Percentiles rank a stretch among this genome's conserved stretches.
Evolutionary conservation across 768 basidiomycete species (phyloP).

Genomic region (Macrolepiota albuminosa): DNA sequence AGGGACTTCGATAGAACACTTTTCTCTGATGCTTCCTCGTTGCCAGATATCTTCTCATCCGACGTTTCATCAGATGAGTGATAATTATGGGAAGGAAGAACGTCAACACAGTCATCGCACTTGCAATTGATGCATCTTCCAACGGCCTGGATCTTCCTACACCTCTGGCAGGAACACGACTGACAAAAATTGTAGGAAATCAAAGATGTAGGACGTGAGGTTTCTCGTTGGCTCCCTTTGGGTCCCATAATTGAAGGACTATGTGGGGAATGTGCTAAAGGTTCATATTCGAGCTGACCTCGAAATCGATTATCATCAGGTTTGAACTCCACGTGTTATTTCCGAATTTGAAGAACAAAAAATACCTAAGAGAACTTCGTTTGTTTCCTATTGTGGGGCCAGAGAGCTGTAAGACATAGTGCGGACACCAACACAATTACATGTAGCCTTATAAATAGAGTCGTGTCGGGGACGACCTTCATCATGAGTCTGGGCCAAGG

Average conservation of each 20-base stretch:
- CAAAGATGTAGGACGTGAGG: not conserved
- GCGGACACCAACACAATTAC: too few species aligned
- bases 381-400: too few species aligned
- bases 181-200: not conserved
- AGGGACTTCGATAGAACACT: too few species aligned
- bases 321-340: not conserved
- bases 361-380: too few species aligned
- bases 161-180: not conserved
- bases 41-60: too few species aligned
- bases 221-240: not conserved
- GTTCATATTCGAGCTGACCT: not conserved
- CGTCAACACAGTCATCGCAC: not conserved
- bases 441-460: too few species aligned
- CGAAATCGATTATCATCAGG: not conserved
- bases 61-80: not conserved
- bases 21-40: too few species aligned
- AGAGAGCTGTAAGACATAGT: too few species aligned
- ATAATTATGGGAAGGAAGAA: not conserved
- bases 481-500: too few species aligned
- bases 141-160: not conserved
- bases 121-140: not conserved
- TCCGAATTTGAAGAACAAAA: not conserved
- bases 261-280: not conserved
- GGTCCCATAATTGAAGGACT: not conserved
- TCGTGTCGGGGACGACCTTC: too few species aligned